Conservation (phyloP, 164 flowering plant genomes). For the Nymphaea thermarum region DNA sequence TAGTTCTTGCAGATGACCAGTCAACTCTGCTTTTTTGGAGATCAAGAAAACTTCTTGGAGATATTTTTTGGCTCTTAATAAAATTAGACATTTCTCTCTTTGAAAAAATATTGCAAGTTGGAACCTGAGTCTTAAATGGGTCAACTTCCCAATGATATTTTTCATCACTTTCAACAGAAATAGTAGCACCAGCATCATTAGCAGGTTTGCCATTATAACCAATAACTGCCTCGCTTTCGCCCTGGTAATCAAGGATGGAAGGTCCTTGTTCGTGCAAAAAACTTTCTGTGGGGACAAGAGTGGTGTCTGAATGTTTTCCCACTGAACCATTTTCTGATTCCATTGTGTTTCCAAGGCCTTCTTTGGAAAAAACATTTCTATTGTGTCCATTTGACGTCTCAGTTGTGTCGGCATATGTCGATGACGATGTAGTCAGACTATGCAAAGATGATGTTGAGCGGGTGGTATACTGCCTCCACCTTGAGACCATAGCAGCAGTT, state of each 20-base stretch:
- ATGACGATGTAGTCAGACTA: slow-evolving; percentile 9
- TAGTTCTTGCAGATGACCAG: slow-evolving; percentile 21
- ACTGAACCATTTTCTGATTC: slow-evolving; percentile 18
- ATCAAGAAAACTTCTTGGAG: slow-evolving; percentile 36
- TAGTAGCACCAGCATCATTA: slow-evolving; percentile 8
- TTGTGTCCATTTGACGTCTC: slow-evolving; percentile 3
- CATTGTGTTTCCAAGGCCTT: slow-evolving; percentile 1
- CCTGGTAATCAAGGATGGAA: slow-evolving; percentile 4
- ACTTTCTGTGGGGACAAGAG: neutral
- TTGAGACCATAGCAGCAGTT: slow-evolving; percentile 85
- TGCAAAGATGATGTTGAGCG: slow-evolving; percentile 17
- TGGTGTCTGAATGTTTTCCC: too few species aligned
- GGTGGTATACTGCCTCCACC: slow-evolving; percentile 75
- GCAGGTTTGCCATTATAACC: slow-evolving; percentile 11
- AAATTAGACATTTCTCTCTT: slow-evolving; percentile 64
- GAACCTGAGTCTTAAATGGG: slow-evolving; percentile 72
- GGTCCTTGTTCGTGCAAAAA: slow-evolving; percentile 4
- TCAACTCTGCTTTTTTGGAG: slow-evolving; percentile 25
- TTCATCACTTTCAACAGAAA: slow-evolving; percentile 9
- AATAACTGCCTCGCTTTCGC: slow-evolving; percentile 12
- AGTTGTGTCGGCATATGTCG: slow-evolving; percentile 10
- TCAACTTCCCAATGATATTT: slow-evolving; percentile 20
- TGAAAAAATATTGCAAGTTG: slow-evolving; percentile 63
- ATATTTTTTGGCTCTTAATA: slow-evolving; percentile 32
- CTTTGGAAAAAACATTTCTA: slow-evolving; percentile 6